Percentiles rank a stretch among this genome's conserved stretches.
Conservation (phyloP, 208 protist genomes). For the Crithidia thermophila region DNA sequence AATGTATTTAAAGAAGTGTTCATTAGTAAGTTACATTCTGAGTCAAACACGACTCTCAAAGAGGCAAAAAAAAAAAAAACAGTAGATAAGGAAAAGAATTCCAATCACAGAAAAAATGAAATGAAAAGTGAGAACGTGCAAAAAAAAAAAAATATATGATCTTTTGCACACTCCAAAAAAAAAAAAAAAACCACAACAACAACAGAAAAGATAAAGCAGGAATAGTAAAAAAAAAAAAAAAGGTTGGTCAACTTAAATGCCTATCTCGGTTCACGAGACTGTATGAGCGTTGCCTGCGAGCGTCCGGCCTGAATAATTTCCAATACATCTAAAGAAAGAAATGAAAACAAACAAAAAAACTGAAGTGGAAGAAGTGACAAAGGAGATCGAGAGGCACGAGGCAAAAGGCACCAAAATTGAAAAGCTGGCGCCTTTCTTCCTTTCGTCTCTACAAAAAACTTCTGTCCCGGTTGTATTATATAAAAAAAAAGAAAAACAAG, state of each 20-base stretch:
- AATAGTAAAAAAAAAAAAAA: slow-evolving; percentile 5
- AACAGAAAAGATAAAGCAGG: not conserved
- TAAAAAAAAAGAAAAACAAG: too few relatives aligned
- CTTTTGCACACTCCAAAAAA: not conserved
- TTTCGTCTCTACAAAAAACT: too few relatives aligned
- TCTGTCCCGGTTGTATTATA: not conserved
- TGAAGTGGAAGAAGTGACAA: not conserved
- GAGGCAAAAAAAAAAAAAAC: slow-evolving; percentile 1
- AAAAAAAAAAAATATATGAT: not conserved
- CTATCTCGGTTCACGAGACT: not conserved
- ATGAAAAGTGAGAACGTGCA: not conserved
- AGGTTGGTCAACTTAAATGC: not conserved
- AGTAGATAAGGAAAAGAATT: not conserved
- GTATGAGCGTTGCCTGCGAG: too few relatives aligned
- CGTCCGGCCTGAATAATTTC: too few relatives aligned
- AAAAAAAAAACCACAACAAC: slow-evolving; percentile 8
- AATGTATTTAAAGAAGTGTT: too few relatives aligned
- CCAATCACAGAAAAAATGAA: not conserved
- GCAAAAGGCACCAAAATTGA: not conserved
- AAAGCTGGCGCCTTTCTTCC: too few relatives aligned
- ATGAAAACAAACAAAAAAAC: not conserved
- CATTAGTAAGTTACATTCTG: too few relatives aligned
- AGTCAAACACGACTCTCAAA: too few relatives aligned
- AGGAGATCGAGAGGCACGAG: not conserved
- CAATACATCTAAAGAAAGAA: not conserved